These are phyloP conservation scores for Suhomyces sp. DNA, from an alignment of 805 yeast species.

Conservation along the genomic window DNA sequence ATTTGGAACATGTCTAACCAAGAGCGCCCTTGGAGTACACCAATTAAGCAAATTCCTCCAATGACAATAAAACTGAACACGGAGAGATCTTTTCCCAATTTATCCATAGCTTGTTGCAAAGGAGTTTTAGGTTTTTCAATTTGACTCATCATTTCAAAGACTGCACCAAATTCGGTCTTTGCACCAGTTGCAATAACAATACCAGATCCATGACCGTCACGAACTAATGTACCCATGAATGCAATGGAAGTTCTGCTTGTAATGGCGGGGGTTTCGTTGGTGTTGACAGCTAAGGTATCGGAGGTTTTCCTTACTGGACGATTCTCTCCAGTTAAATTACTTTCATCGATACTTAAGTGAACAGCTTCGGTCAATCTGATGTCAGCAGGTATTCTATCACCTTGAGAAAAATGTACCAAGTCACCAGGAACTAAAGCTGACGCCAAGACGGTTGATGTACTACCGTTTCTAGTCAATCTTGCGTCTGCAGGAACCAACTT, in stretches of 20 bases:
- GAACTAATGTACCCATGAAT: constrained; percentile 95
- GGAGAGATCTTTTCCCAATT: constrained; percentile 87
- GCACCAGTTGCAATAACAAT: constrained; percentile 88
- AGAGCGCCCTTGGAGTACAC: constrained; percentile 85
- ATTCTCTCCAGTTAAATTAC: constrained; percentile 94
- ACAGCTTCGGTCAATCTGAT: constrained; percentile 75
- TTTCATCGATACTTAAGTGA: constrained; percentile 85
- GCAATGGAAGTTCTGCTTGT: constrained; percentile 78
- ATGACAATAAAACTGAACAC: constrained; percentile 81
- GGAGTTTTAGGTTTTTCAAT: constrained; percentile 99
- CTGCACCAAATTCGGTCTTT: constrained; percentile 90
- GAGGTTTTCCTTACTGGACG: constrained; percentile 73
- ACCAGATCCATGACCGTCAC: constrained; percentile 95
- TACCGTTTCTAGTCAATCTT: constrained; percentile 80
- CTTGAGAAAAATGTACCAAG: constrained; percentile 81
- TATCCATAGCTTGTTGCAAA: constrained; percentile 91
- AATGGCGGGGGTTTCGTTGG: constrained; percentile 47
- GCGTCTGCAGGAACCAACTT: constrained; percentile 97
- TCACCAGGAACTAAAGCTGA: constrained; percentile 94
- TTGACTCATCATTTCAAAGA: constrained; percentile 90
- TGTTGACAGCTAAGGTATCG: constrained; percentile 40
- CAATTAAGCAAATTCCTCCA: constrained; percentile 88
- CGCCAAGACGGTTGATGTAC: constrained; percentile 80
- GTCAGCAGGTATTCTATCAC: constrained; percentile 97
- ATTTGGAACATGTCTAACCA: constrained; percentile 99